These are phyloP conservation scores for Erodium maritimum DNA, from an alignment of 345 rosid genomes.

Conservation along the genomic window DNA sequence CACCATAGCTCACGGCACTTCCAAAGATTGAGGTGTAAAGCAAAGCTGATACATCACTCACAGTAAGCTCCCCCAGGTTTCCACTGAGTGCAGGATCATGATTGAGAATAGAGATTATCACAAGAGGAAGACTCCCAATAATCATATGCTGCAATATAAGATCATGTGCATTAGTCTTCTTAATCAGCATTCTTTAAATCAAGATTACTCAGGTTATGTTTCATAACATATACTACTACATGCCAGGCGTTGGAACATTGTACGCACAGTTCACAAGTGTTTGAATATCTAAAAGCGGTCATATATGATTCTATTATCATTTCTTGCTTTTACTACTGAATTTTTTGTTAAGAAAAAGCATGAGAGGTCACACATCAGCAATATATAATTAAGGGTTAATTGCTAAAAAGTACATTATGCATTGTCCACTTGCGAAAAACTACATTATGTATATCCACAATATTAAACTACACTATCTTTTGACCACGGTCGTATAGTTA, in stretches of 20 bases:
- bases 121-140: conserved; percentile 80
- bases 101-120: conserved; percentile 42
- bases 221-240: too few relatives aligned
- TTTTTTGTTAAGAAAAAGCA: too few relatives aligned
- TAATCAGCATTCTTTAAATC: background rate
- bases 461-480: too few relatives aligned
- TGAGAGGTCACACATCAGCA: too few relatives aligned
- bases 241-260: background rate
- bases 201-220: background rate
- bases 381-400: too few relatives aligned
- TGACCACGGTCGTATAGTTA: too few relatives aligned
- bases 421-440: too few relatives aligned
- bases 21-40: conserved; percentile 85
- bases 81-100: conserved; percentile 56
- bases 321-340: too few relatives aligned
- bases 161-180: background rate
- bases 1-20: conserved; percentile 90
- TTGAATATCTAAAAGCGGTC: background rate
- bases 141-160: conserved; percentile 63
- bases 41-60: conserved; percentile 51
- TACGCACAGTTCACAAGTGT: background rate
- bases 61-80: conserved; percentile 37
- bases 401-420: too few relatives aligned
- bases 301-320: too few relatives aligned
- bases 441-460: too few relatives aligned